A percentile compares a stretch with the other conserved stretches of the same genome.
phyloP scores from a whole-genome alignment of 2,329 filamentous ascomycete species.

The Graphilbum ipis-grandicollis region DNA sequence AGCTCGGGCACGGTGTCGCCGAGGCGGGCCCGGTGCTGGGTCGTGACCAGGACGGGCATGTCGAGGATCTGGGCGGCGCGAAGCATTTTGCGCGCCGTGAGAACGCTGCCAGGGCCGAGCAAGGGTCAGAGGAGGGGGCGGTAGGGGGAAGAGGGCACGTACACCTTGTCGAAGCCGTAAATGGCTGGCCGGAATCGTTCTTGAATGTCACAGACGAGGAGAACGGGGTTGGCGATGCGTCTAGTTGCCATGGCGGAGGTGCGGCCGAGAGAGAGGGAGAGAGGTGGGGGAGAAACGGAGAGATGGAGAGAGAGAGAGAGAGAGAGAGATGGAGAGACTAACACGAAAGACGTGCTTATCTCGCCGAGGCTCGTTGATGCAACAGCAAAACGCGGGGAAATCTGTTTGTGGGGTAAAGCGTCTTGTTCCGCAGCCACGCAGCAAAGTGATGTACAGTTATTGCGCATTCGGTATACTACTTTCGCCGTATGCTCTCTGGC shows the following conservation, averaged over 20 bases:
- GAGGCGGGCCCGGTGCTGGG: constrained; percentile 63
- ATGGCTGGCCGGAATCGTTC: constrained; percentile 80
- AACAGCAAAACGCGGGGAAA: too few relatives aligned
- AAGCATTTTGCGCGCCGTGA: constrained; percentile 52
- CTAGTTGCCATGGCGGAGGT: constrained; percentile 2
- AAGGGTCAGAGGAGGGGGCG: background rate
- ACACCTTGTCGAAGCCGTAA: constrained; percentile 72
- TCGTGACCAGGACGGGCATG: constrained; percentile 73
- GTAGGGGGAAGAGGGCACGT: constrained; percentile 12
- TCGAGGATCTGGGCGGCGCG: constrained; percentile 44
- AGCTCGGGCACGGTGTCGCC: constrained; percentile 68
- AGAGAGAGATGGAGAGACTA: too few relatives aligned
- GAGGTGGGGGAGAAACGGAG: too few relatives aligned
- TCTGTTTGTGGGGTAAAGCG: too few relatives aligned
- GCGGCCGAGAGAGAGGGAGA: background rate
- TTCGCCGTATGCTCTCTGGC: too few relatives aligned
- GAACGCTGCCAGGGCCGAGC: constrained; percentile 28
- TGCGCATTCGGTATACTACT: too few relatives aligned
- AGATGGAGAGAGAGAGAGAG: background rate
- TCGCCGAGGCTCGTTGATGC: too few relatives aligned
- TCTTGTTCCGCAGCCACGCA: too few relatives aligned
- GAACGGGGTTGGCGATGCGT: constrained; percentile 15
- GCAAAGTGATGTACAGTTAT: too few relatives aligned
- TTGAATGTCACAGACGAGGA: constrained; percentile 77
- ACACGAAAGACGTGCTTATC: too few relatives aligned